phyloP scores from a whole-genome alignment of 192 early-diverging fungal species.

The Backusella macrospora region DNA sequence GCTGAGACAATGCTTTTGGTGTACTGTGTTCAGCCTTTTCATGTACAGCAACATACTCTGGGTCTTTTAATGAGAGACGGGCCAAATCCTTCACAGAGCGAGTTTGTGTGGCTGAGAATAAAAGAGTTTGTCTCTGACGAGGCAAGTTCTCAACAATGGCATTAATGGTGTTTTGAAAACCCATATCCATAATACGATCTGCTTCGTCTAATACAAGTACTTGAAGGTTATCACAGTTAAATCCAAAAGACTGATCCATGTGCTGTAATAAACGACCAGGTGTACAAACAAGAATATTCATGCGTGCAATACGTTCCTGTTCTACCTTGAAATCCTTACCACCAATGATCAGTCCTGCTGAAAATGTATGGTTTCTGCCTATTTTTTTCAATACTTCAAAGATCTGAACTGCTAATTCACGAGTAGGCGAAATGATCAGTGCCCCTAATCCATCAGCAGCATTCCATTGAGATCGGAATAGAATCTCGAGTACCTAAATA shows the following conservation, averaged over 20 bases:
- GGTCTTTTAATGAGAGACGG: conserved; percentile 82
- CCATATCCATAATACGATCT: conserved; percentile 85
- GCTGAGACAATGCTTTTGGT: conserved; percentile 80
- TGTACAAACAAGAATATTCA: conserved; percentile 85
- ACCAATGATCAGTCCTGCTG: conserved; percentile 95
- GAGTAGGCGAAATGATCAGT: conserved; percentile 81
- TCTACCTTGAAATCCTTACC: conserved; percentile 88
- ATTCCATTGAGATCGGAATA: conserved; percentile 87
- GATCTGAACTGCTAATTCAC: conserved; percentile 90
- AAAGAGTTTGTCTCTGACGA: conserved; percentile 82
- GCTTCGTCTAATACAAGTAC: conserved; percentile 83
- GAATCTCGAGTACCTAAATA: conserved; percentile 74
- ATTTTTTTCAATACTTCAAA: conserved; percentile 84
- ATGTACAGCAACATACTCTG: conserved; percentile 96
- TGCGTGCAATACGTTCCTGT: conserved; percentile 67
- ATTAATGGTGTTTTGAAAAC: conserved; percentile 82
- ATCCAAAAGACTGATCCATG: conserved; percentile 91
- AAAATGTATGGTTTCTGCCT: conserved; percentile 73
- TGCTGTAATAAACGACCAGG: conserved; percentile 86
- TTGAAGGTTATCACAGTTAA: conserved; percentile 81
- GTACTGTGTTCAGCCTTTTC: conserved; percentile 81
- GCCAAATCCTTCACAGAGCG: conserved; percentile 95
- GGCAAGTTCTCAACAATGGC: conserved; percentile 87
- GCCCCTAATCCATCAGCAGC: conserved; percentile 79
- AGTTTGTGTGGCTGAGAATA: conserved; percentile 98